Evolutionary conservation across 768 basidiomycete species (phyloP), one percentile per base, ranked within the genome.

Genomic region (Rhodotorula toruloides): DNA sequence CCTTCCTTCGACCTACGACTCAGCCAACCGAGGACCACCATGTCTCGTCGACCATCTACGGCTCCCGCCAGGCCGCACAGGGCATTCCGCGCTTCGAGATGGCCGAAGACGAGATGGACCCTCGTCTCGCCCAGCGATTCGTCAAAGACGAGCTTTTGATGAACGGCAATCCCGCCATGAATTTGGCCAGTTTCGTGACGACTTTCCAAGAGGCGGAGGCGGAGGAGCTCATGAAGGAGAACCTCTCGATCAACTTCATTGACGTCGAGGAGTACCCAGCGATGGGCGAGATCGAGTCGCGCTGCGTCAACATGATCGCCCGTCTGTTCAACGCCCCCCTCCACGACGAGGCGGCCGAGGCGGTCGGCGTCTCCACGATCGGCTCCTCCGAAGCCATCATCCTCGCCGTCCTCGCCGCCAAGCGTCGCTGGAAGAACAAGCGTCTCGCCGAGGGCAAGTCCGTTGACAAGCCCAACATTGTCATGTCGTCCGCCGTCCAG

Each of bases 381-480:
- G 74, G 73, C 4, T 64, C 61, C 10, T 70, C 65, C 32, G 76
- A 77, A 57, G 75, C 76, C 17, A 75, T 76, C 65, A 77, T 77
- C 60, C 67, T 77, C n/a, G 68, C 74, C 29, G 74, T 75, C 32
- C 59, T 77, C 13, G 76, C 76, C 42, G 73, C 74, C 27, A 76
- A 76, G 63, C 60, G 70, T 36, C 53, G 66, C 17, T 76, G 76
- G 76, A 72, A 76, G 71, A 53, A 64, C 43, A 55, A 58, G 27
- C 39, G 74, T 16, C 48, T 43, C 36, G 74, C 69, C 0, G 74
- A 65, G 22, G 75, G 75, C 32, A 73, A 73, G 60, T 53, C 59
- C 13, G 58, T 59, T 25, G 65, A 65, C 36, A 72, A 66, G 40
- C 75, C 76, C 16, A 76, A 76, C 63, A 27, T 76, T 32, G 72